Conservation (phyloP, 495 filamentous ascomycete genomes). For the Aspergillus panamensis region DNA sequence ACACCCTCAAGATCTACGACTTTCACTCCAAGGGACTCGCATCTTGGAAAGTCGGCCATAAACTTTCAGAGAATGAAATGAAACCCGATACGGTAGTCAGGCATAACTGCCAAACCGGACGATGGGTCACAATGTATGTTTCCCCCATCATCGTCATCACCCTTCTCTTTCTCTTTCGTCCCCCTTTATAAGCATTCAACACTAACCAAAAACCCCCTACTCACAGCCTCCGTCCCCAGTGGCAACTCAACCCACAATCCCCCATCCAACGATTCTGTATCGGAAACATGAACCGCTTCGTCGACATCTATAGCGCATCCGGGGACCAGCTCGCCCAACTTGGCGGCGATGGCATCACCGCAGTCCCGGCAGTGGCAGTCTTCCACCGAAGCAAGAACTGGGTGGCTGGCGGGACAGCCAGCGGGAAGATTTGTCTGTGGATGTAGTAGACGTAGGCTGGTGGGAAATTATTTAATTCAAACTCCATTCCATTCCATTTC, state of each 20-base stretch:
- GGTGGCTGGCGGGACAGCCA: slow-evolving; percentile 89
- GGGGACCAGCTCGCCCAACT: slow-evolving; percentile 91
- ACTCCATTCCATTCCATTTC: neutral
- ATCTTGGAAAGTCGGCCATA: slow-evolving; percentile 60
- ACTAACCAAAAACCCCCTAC: slow-evolving; percentile 23
- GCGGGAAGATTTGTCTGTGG: slow-evolving; percentile 90
- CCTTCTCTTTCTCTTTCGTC: neutral
- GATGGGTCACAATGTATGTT: slow-evolving; percentile 69
- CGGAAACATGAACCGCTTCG: slow-evolving; percentile 96
- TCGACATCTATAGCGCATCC: slow-evolving; percentile 76
- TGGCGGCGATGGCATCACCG: slow-evolving; percentile 82
- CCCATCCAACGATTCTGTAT: slow-evolving; percentile 83
- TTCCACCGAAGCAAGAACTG: slow-evolving; percentile 87
- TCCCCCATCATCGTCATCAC: neutral
- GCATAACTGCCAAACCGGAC: slow-evolving; percentile 95
- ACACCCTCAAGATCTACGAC: slow-evolving; percentile 88
- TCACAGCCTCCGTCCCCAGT: slow-evolving; percentile 82
- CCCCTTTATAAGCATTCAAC: slow-evolving; percentile 3
- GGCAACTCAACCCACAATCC: slow-evolving; percentile 76
- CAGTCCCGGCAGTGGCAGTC: slow-evolving; percentile 87
- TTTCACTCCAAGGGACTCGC: slow-evolving; percentile 57
- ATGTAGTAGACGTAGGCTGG: slow-evolving; percentile 55
- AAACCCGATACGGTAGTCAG: slow-evolving; percentile 62
- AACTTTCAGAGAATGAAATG: slow-evolving; percentile 59
- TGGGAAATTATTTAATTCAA: no score